These are phyloP conservation scores for Laguncularia racemosa DNA, from an alignment of 345 rosid species.

Conservation along the genomic window DNA sequence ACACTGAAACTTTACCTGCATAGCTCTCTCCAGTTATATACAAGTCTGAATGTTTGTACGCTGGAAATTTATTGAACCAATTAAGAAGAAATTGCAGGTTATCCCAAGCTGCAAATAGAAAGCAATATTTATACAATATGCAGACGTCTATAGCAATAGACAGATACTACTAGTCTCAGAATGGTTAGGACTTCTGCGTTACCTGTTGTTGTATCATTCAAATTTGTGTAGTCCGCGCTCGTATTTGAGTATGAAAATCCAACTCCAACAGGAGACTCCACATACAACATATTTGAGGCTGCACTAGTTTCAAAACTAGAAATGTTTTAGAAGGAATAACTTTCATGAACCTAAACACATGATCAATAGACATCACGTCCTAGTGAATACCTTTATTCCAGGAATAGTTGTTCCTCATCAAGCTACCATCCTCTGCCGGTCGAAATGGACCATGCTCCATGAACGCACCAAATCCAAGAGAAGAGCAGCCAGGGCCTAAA, in stretches of 20 bases:
- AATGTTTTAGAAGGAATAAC: neutral
- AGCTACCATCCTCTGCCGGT: conserved; percentile 20
- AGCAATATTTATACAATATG: too few relatives aligned
- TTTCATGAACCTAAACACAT: neutral
- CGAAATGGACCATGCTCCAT: conserved; percentile 27
- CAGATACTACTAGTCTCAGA: too few relatives aligned
- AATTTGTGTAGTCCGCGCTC: conserved; percentile 8
- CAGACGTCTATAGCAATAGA: too few relatives aligned
- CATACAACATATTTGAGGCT: conserved; percentile 24
- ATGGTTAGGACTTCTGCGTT: neutral
- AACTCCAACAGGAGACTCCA: conserved; percentile 25
- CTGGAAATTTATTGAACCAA: conserved; percentile 30
- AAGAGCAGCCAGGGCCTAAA: conserved; percentile 32
- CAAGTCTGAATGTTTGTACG: conserved; percentile 15
- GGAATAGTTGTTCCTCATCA: conserved; percentile 24
- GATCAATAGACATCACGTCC: neutral
- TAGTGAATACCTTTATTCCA: conserved; percentile 20
- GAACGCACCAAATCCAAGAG: conserved; percentile 30
- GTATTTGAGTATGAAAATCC: conserved; percentile 30
- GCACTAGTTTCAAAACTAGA: neutral
- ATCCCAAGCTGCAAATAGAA: conserved; percentile 18
- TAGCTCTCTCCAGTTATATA: conserved; percentile 33
- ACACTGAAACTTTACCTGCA: conserved; percentile 18
- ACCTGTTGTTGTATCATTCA: conserved; percentile 22
- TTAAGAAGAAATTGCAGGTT: conserved; percentile 24